Conservation (phyloP, 495 filamentous ascomycete genomes). For the Rhypophila decipiens region DNA sequence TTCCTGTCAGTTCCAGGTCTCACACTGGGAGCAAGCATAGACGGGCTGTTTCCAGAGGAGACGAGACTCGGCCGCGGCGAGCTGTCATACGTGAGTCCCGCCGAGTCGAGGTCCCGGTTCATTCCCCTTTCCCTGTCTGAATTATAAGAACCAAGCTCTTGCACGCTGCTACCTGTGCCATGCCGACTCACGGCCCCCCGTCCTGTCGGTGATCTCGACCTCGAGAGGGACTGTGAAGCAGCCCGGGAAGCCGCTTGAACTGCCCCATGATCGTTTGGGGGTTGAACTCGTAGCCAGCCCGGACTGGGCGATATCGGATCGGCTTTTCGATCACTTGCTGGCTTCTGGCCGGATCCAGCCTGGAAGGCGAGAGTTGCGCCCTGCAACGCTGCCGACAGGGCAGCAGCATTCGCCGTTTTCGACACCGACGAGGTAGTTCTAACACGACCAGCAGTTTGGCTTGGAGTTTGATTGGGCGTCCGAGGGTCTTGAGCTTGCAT, state of each 20-base stretch:
- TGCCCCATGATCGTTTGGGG: conserved; percentile 31
- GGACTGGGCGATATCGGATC: conserved; percentile 7
- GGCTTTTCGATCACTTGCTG: conserved; percentile 6
- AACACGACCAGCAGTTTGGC: not conserved
- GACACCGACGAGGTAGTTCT: not conserved
- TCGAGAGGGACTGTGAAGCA: conserved; percentile 10
- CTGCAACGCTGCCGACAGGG: conserved; percentile 33
- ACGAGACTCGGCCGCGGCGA: no score
- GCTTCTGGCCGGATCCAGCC: conserved; percentile 12
- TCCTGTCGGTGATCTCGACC: conserved; percentile 2
- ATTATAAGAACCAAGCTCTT: not conserved
- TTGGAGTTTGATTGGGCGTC: not conserved
- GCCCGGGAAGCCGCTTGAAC: conserved; percentile 42
- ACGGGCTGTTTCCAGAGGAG: conserved; percentile 1
- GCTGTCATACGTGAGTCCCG: conserved; percentile 6
- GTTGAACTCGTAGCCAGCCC: conserved; percentile 3
- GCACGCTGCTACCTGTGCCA: conserved; percentile 8
- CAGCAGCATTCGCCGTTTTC: conserved; percentile 4
- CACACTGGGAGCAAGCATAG: not conserved
- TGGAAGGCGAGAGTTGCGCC: conserved; percentile 43
- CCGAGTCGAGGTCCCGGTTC: conserved; percentile 2
- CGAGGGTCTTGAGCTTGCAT: conserved; percentile 3
- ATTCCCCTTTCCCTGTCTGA: not conserved
- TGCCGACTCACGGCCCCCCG: conserved; percentile 4
- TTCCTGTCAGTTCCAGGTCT: conserved; percentile 8